Evolutionary conservation across 148 eudicot genomes (phyloP), one percentile per base, ranked within the genome.

Genomic region (Polygonum aviculare): DNA sequence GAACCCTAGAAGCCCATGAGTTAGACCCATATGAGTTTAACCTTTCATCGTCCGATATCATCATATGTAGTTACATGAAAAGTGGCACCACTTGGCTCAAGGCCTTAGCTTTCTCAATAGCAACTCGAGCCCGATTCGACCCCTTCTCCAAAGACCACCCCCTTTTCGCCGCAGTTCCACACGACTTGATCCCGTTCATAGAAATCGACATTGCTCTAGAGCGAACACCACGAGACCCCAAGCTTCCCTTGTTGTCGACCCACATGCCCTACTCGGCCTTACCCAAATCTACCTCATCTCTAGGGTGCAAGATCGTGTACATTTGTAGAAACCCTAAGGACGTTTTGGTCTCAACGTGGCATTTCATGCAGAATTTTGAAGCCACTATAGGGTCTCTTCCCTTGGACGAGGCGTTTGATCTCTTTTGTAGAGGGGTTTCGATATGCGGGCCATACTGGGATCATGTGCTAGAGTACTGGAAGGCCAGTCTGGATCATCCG

Each of bases 251-350:
- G 35, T 60, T 78, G 72, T 54, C 81, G 12, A 82, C 84, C 2
- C 81, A 82, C 36, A 35, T 79, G 31, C 75, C 79, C n/a, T 76
- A 78, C 49, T n/a, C 69, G 18, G 38, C 77, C 18, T 63, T 79
- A 33, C 84, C 84, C 1, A 18, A 69, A 31, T 79, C 81, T 8
- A 51, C 78, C 0, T 9, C 57, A 2, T 14, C 31, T n/a, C 52
- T 74, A 8, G 63, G 60, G 22, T 78, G 81, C 51, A 75, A 75
- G 76, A 75, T 81, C 12, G 67, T 78, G 39, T 78, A 81, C 59
- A 70, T 81, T 6, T 75, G 40, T 57, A 75, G 83, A 59, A 69
- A 81, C 12, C 75, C 80, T 18, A 81, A 78, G 26, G 83, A 81
- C 67, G 69, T 59, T 4, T 52, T 81, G 6, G 75, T 81, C 51